phyloP scores from a whole-genome alignment of 2,329 filamentous ascomycete species.

The Nothophaeocryptopus gaeumannii region DNA sequence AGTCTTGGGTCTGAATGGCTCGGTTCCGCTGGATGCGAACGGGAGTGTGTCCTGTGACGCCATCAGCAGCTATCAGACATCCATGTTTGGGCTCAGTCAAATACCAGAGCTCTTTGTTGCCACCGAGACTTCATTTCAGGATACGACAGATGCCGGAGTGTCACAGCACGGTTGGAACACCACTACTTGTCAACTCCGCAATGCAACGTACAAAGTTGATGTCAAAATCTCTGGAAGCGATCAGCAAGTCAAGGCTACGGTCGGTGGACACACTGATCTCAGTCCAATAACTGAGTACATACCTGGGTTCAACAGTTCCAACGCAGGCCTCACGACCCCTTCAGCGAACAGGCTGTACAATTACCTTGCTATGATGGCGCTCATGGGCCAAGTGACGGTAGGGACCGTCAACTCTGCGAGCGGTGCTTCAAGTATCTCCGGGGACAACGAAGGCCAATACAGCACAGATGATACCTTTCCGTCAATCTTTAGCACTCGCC shows the following conservation, averaged over 20 bases:
- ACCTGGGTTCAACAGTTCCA: not conserved
- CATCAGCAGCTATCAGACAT: constrained; percentile 4
- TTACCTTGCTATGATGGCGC: constrained; percentile 5
- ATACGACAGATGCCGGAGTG: not conserved
- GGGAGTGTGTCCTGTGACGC: not conserved
- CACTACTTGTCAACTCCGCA: constrained; percentile 5
- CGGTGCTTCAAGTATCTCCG: not conserved
- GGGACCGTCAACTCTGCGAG: constrained; percentile 2
- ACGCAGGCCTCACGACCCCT: not conserved
- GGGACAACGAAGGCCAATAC: not conserved
- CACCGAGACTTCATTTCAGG: not conserved
- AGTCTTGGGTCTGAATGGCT: constrained; percentile 5
- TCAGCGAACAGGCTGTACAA: constrained; percentile 6
- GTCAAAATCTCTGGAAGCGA: not conserved
- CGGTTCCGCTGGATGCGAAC: not conserved
- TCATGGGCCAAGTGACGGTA: constrained; percentile 3
- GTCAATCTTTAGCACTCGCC: constrained; percentile 1
- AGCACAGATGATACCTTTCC: not conserved
- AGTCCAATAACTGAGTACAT: constrained; percentile 2
- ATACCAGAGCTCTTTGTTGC: not conserved
- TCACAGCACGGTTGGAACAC: not conserved
- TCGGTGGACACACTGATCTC: not conserved
- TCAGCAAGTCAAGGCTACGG: not conserved
- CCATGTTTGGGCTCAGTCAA: not conserved
- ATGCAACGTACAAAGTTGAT: constrained; percentile 4